A percentile compares a stretch with the other conserved stretches of the same genome.
Evolutionary conservation across 2,329 filamentous ascomycete species (phyloP).

Genomic region (Exophiala alcalophila): DNA sequence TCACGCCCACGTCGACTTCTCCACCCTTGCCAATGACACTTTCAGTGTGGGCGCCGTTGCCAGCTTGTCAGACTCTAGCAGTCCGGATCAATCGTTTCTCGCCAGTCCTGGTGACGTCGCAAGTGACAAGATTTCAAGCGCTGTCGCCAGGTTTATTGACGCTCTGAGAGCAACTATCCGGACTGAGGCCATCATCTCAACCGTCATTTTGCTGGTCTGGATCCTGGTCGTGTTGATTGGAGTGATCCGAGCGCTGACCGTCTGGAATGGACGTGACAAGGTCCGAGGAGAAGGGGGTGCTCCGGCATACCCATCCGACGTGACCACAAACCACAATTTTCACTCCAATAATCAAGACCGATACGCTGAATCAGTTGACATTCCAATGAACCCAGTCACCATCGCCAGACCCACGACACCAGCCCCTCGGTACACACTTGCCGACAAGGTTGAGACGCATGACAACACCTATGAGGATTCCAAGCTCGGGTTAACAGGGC

Average conservation of each 20-base stretch:
- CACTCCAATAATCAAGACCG: constrained; percentile 30
- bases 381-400: constrained; percentile 38
- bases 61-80: constrained; percentile 49
- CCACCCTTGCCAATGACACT: constrained; percentile 71
- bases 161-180: constrained; percentile 66
- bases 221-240: constrained; percentile 73
- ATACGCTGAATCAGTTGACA: constrained; percentile 36
- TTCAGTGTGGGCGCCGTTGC: constrained; percentile 75
- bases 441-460: constrained; percentile 17
- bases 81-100: constrained; percentile 65
- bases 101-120: constrained; percentile 70
- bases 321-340: constrained; percentile 21
- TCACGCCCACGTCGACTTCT: constrained; percentile 78
- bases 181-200: constrained; percentile 76
- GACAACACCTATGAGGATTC: constrained; percentile 39
- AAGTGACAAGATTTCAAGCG: constrained; percentile 75
- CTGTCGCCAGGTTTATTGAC: constrained; percentile 66
- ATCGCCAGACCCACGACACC: constrained; percentile 18
- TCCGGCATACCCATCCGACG: constrained; percentile 27
- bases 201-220: constrained; percentile 71
- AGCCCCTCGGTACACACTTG: constrained; percentile 32
- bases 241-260: constrained; percentile 61
- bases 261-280: constrained; percentile 60
- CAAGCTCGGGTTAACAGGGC: constrained; percentile 45
- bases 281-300: constrained; percentile 59